Conservation (phyloP, 805 yeast species). For the Candida qinlingensis region DNA sequence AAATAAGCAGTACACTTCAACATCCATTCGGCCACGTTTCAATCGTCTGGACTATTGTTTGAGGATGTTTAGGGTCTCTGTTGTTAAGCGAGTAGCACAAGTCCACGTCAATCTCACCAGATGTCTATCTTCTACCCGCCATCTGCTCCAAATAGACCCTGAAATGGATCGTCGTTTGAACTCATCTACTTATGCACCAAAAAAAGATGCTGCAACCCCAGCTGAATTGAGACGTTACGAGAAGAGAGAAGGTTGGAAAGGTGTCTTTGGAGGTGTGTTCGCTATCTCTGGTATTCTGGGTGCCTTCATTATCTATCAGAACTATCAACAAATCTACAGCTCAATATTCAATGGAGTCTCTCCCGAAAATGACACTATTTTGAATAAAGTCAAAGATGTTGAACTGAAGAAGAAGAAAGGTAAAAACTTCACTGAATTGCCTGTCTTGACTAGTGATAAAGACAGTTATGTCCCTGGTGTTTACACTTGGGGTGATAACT, state of each 20-base stretch:
- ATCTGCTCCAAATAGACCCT: conserved; percentile 1
- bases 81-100: not conserved
- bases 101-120: not conserved
- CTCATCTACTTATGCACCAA: conserved; percentile 2
- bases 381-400: conserved; percentile 20
- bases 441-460: conserved; percentile 29
- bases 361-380: conserved; percentile 30
- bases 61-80: not conserved
- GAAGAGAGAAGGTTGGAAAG: conserved; percentile 17
- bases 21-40: too few relatives aligned
- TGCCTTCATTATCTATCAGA: conserved; percentile 7
- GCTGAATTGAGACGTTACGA: conserved; percentile 16
- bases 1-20: too few relatives aligned
- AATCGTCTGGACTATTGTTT: too few relatives aligned
- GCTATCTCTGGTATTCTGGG: conserved; percentile 6
- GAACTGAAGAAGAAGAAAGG: conserved; percentile 21
- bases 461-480: conserved; percentile 48
- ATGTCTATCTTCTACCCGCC: not conserved
- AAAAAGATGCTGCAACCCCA: conserved; percentile 11
- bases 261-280: conserved; percentile 16
- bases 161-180: conserved; percentile 2
- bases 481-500: conserved; percentile 59
- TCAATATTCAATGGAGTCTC: conserved; percentile 3
- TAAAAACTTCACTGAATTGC: conserved; percentile 19
- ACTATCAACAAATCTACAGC: conserved; percentile 2